Evolutionary conservation across 805 yeast genomes (phyloP).

Genomic region (Lipomyces japonicus): DNA sequence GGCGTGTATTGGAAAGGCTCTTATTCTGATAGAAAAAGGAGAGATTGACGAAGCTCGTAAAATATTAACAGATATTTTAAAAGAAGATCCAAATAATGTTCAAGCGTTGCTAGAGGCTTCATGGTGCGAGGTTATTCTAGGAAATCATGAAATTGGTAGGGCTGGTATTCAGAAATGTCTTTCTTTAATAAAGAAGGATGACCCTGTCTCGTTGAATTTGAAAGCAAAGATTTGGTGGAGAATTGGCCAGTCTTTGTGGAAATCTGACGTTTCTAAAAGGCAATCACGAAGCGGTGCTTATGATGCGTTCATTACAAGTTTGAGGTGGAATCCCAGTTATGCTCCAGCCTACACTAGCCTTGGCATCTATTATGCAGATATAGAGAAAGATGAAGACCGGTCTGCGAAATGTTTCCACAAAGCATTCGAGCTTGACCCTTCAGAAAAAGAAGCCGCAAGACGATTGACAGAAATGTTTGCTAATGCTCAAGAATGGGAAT

Average conservation of each 20-base stretch:
- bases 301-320: slow-evolving; percentile 50
- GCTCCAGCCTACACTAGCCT: slow-evolving; percentile 81
- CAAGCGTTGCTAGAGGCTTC: slow-evolving; percentile 66
- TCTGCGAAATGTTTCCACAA: slow-evolving; percentile 84
- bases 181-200: slow-evolving; percentile 47
- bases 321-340: slow-evolving; percentile 58
- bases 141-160: slow-evolving; percentile 52
- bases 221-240: slow-evolving; percentile 68
- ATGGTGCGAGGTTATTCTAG: slow-evolving; percentile 68
- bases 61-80: slow-evolving; percentile 51
- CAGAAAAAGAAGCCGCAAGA: slow-evolving; percentile 71
- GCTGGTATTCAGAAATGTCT: slow-evolving; percentile 47
- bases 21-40: slow-evolving; percentile 66
- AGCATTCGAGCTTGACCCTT: slow-evolving; percentile 81
- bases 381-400: slow-evolving; percentile 55
- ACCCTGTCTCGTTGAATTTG: slow-evolving; percentile 49
- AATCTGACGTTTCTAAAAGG: slow-evolving; percentile 20
- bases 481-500: slow-evolving; percentile 68
- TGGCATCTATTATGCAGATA: slow-evolving; percentile 65
- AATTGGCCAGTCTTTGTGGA: slow-evolving; percentile 61
- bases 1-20: slow-evolving; percentile 78
- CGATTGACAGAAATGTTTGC: slow-evolving; percentile 70
- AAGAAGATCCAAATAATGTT: slow-evolving; percentile 48
- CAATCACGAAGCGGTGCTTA: slow-evolving; percentile 50
- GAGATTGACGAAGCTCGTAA: slow-evolving; percentile 52